Percentiles rank a stretch among this genome's conserved stretches.
Conservation (phyloP, 805 yeast species). For the Pichia rugopelliculosa region DNA sequence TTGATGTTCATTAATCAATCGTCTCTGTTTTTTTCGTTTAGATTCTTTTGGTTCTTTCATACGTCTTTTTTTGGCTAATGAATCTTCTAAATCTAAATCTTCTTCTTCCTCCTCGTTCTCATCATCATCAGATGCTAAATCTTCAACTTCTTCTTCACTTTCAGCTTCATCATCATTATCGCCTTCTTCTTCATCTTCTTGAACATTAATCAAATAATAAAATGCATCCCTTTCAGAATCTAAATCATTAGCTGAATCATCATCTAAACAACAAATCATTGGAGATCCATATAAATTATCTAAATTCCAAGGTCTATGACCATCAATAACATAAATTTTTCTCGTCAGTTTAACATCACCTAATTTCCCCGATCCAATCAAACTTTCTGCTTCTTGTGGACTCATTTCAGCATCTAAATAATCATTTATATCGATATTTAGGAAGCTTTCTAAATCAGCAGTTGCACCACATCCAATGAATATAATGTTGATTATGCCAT, state of each 20-base stretch:
- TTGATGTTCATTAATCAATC: conserved; percentile 40
- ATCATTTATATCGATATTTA: conserved; percentile 54
- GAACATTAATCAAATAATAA: conserved; percentile 36
- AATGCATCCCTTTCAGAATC: conserved; percentile 56
- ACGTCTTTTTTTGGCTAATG: conserved; percentile 34
- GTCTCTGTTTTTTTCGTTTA: conserved; percentile 33
- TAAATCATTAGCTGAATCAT: conserved; percentile 66
- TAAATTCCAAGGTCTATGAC: conserved; percentile 94
- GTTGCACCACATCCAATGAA: conserved; percentile 91
- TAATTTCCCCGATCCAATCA: conserved; percentile 1
- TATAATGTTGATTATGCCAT: conserved; percentile 66
- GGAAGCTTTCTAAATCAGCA: conserved; percentile 72
- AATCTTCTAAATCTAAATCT: conserved; percentile 13
- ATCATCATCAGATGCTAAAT: conserved; percentile 24
- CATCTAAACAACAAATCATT: conserved; percentile 76
- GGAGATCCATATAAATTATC: conserved; percentile 85
- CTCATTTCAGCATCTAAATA: conserved; percentile 31
- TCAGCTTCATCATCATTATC: conserved; percentile 33
- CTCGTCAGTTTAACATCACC: conserved; percentile 35
- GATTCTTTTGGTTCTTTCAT: conserved; percentile 16
- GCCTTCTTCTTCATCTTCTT: conserved; percentile 30
- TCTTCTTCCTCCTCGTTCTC: conserved; percentile 20
- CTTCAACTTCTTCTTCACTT: conserved; percentile 27
- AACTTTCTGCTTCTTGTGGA: not conserved
- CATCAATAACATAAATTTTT: conserved; percentile 76